A percentile compares a stretch with the other conserved stretches of the same genome.
phyloP scores from a whole-genome alignment of 2,329 filamentous ascomycete genomes.

The Penicillium sp. region DNA sequence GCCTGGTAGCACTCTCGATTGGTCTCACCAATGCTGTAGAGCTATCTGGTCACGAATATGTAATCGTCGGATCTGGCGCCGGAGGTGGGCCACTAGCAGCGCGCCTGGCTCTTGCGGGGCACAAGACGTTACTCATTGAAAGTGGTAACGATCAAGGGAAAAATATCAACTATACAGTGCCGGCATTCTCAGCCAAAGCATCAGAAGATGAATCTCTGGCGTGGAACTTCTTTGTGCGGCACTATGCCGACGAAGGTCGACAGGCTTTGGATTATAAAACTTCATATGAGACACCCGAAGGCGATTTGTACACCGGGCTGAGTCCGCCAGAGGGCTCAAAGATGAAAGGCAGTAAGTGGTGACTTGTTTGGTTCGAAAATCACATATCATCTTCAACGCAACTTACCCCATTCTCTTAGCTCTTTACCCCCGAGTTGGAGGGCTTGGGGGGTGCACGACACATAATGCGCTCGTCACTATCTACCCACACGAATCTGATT shows the following conservation, averaged over 20 bases:
- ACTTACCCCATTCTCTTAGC: constrained; percentile 26
- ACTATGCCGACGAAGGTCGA: constrained; percentile 28
- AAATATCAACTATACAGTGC: constrained; percentile 26
- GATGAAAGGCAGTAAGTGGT: constrained; percentile 34
- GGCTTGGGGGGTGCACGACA: constrained; percentile 59
- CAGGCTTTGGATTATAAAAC: constrained; percentile 35
- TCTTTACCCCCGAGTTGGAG: constrained; percentile 60
- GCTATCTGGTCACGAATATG: constrained; percentile 36
- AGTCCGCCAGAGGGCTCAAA: constrained; percentile 54
- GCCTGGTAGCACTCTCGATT: not conserved
- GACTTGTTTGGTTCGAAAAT: not conserved
- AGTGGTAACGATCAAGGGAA: constrained; percentile 34
- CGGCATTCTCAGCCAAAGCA: constrained; percentile 23
- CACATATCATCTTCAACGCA: not conserved
- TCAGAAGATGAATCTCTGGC: constrained; percentile 27
- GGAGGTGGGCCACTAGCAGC: constrained; percentile 36
- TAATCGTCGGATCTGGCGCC: constrained; percentile 35
- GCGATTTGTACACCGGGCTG: constrained; percentile 54
- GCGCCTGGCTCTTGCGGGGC: constrained; percentile 32
- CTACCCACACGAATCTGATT: constrained; percentile 62
- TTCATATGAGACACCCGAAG: constrained; percentile 46
- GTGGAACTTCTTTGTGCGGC: constrained; percentile 36
- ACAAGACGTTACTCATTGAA: constrained; percentile 36
- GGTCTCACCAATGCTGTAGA: constrained; percentile 12
- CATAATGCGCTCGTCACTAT: constrained; percentile 65